Evolutionary conservation across 139 green algal species (phyloP).

Genomic region (Chlorella sorokiniana): DNA sequence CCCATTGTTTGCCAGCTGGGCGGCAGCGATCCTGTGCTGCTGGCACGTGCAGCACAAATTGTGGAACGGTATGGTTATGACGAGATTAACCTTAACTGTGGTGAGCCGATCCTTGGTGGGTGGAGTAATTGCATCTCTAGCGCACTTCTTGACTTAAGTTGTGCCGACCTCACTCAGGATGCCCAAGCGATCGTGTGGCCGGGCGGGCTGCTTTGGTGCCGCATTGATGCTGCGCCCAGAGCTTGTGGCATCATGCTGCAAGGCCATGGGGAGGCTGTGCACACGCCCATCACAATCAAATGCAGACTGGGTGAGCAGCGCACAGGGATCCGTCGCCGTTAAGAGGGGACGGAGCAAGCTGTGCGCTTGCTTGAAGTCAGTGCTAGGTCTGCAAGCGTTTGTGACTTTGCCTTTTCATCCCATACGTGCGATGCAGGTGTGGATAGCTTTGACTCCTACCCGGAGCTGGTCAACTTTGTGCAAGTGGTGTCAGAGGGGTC

Average conservation of each 20-base stretch:
- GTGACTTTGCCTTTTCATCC: too few species aligned
- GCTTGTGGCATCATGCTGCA: constrained; percentile 76
- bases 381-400: too few species aligned
- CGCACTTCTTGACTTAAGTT: background rate
- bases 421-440: constrained; percentile 67
- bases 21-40: constrained; percentile 73
- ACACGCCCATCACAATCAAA: constrained; percentile 80
- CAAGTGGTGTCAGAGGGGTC: constrained; percentile 64
- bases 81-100: constrained; percentile 96
- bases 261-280: constrained; percentile 56
- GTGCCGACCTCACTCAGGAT: constrained; percentile 65
- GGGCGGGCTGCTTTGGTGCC: constrained; percentile 93
- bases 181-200: constrained; percentile 87
- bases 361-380: background rate
- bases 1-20: constrained; percentile 92
- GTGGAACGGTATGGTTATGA: constrained; percentile 82
- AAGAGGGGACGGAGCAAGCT: too few species aligned
- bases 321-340: too few species aligned
- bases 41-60: constrained; percentile 68
- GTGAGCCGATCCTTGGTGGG: too few species aligned
- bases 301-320: constrained; percentile 88
- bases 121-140: too few species aligned
- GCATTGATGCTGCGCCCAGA: constrained; percentile 84
- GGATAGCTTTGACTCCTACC: constrained; percentile 76
- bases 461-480: constrained; percentile 73